Evolutionary conservation across 306 rosid species (phyloP).

Genomic region (Malus sylvestris): DNA sequence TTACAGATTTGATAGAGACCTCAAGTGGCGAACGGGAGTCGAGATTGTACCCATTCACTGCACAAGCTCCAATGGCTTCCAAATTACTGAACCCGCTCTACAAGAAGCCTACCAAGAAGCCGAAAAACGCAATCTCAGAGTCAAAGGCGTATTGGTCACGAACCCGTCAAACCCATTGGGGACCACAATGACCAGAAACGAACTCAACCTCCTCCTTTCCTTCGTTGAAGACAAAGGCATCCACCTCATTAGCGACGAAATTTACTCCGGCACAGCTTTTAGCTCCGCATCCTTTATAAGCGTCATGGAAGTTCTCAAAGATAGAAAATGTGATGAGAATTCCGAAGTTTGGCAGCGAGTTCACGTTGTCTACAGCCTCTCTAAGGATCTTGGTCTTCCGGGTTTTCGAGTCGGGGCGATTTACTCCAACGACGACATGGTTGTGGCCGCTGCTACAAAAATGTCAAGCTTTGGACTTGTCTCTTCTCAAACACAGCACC

Average conservation of each 20-base stretch:
- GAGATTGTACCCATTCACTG: constrained; percentile 84
- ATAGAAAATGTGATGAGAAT: constrained; percentile 17
- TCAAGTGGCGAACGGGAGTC: constrained; percentile 73
- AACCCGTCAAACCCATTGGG: constrained; percentile 90
- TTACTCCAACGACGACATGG: constrained; percentile 55
- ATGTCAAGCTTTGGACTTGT: constrained; percentile 86
- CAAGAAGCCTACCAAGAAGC: constrained; percentile 52
- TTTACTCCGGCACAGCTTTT: constrained; percentile 81
- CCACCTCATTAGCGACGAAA: constrained; percentile 83
- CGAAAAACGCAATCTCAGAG: constrained; percentile 43
- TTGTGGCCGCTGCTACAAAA: constrained; percentile 63
- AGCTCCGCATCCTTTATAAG: constrained; percentile 52
- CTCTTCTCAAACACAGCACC: constrained; percentile 79
- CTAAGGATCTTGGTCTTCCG: constrained; percentile 83
- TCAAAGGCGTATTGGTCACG: constrained; percentile 76
- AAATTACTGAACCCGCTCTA: constrained; percentile 56
- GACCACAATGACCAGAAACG: constrained; percentile 44
- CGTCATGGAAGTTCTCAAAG: constrained; percentile 63
- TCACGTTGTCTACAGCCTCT: constrained; percentile 72
- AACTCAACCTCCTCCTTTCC: constrained; percentile 51
- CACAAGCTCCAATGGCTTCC: constrained; percentile 66
- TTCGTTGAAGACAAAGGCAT: constrained; percentile 47
- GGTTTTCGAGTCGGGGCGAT: constrained; percentile 82
- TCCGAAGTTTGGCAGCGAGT: constrained; percentile 36
- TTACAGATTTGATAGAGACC: constrained; percentile 76